These are phyloP conservation scores for Staphylotrichum tortipilum DNA, from an alignment of 495 filamentous ascomycete species.

Conservation along the genomic window DNA sequence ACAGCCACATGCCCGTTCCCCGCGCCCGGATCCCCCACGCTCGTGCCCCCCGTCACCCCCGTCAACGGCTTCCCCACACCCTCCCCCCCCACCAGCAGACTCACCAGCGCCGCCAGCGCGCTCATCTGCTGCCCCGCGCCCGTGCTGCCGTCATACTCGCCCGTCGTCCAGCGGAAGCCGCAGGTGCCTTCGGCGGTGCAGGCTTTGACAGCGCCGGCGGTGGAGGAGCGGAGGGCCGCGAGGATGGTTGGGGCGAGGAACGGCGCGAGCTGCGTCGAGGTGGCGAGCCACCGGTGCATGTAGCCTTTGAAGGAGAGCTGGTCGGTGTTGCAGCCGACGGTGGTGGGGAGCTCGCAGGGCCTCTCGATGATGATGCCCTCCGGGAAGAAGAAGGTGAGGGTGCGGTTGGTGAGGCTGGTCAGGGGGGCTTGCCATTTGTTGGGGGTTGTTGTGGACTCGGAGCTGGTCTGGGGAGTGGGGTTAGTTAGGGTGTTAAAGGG, in stretches of 20 bases:
- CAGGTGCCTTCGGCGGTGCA: conserved; percentile 62
- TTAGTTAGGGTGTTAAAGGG: conserved; percentile 23
- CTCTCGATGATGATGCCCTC: conserved; percentile 45
- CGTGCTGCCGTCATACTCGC: conserved; percentile 46
- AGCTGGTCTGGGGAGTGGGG: not conserved
- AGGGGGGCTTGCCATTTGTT: conserved; percentile 49
- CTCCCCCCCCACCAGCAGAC: conserved; percentile 30
- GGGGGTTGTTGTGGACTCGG: conserved; percentile 29
- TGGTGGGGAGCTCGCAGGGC: conserved; percentile 49
- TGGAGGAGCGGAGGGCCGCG: conserved; percentile 54
- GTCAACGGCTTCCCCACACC: conserved; percentile 9
- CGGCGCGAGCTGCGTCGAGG: conserved; percentile 58
- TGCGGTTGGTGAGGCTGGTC: conserved; percentile 45
- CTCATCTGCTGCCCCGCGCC: conserved; percentile 63
- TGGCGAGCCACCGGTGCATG: conserved; percentile 62
- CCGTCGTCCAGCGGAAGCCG: conserved; percentile 38
- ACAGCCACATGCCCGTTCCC: conserved; percentile 11
- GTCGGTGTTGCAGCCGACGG: conserved; percentile 52
- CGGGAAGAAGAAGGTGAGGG: conserved; percentile 49
- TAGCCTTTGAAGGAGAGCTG: conserved; percentile 75
- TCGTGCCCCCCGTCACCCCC: conserved; percentile 15
- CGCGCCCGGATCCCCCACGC: conserved; percentile 11
- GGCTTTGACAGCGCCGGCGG: conserved; percentile 50
- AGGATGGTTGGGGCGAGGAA: conserved; percentile 52
- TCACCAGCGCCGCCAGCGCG: conserved; percentile 55